phyloP scores from a whole-genome alignment of 2,329 filamentous ascomycete species.

The Uncinocarpus reesii region DNA sequence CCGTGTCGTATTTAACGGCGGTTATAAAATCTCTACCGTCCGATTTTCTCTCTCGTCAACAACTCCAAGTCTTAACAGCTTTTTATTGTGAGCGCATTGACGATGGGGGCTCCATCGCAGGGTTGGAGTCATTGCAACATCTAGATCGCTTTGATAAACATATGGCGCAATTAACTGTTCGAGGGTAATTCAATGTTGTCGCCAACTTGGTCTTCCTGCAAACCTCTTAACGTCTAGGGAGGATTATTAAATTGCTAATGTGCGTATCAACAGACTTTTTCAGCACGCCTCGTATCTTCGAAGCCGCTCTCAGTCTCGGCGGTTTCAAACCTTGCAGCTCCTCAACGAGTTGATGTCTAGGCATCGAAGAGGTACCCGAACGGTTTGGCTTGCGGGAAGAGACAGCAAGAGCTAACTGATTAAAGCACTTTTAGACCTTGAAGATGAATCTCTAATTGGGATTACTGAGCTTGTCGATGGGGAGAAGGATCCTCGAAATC shows the following conservation, averaged over 20 bases:
- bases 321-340: conserved; percentile 53
- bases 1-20: conserved; percentile 38
- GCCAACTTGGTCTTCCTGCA: neutral
- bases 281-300: conserved; percentile 48
- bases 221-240: neutral
- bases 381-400: neutral
- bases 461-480: conserved; percentile 57
- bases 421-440: conserved; percentile 45
- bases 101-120: conserved; percentile 51
- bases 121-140: conserved; percentile 49
- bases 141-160: conserved; percentile 51
- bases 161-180: conserved; percentile 45
- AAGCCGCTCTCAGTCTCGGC: conserved; percentile 52
- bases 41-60: conserved; percentile 50
- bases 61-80: conserved; percentile 51
- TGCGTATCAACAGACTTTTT: conserved; percentile 36
- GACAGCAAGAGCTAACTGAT: neutral
- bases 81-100: conserved; percentile 57
- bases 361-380: conserved; percentile 45
- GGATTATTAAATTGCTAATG: conserved; percentile 1
- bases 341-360: conserved; percentile 53
- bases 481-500: conserved; percentile 58
- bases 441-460: conserved; percentile 50
- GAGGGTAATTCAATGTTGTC: conserved; percentile 38
- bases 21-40: conserved; percentile 42